A percentile compares a stretch with the other conserved stretches of the same genome.
Conservation (phyloP, 257 asterid genomes). For the Agastache rugosa region DNA sequence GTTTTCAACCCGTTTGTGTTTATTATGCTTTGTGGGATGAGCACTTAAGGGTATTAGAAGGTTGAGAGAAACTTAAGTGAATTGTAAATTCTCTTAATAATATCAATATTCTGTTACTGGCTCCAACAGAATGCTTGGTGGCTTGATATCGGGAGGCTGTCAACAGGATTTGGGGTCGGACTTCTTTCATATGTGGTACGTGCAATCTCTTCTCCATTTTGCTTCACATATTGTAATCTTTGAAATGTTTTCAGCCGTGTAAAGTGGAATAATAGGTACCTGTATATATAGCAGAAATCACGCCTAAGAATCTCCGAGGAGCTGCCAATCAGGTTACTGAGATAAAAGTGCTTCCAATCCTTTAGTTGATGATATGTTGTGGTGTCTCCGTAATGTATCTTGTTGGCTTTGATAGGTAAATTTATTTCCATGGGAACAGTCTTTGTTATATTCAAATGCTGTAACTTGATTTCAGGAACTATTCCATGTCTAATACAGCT, state of each 20-base stretch:
- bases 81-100: background rate
- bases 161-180: conserved; percentile 79
- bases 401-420: conserved; percentile 69
- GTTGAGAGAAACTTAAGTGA: background rate
- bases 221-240: background rate
- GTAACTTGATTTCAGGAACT: conserved; percentile 59
- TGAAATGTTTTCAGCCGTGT: conserved; percentile 29
- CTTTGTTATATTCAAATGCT: background rate
- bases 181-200: conserved; percentile 83
- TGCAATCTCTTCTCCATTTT: background rate
- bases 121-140: conserved; percentile 68
- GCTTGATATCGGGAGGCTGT: conserved; percentile 83
- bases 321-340: conserved; percentile 81
- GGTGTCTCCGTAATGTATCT: conserved; percentile 80
- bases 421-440: background rate
- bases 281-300: conserved; percentile 88
- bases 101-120: conserved; percentile 17
- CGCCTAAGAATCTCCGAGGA: conserved; percentile 90
- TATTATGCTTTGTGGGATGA: no score
- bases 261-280: conserved; percentile 70
- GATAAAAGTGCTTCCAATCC: conserved; percentile 31
- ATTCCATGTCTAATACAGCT: conserved; percentile 79
- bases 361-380: conserved; percentile 84
- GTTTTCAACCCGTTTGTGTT: background rate
- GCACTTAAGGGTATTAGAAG: no score